Evolutionary conservation across 768 basidiomycete genomes (phyloP), one percentile per base, ranked within the genome.

Genomic region (Podaxis sp.): DNA sequence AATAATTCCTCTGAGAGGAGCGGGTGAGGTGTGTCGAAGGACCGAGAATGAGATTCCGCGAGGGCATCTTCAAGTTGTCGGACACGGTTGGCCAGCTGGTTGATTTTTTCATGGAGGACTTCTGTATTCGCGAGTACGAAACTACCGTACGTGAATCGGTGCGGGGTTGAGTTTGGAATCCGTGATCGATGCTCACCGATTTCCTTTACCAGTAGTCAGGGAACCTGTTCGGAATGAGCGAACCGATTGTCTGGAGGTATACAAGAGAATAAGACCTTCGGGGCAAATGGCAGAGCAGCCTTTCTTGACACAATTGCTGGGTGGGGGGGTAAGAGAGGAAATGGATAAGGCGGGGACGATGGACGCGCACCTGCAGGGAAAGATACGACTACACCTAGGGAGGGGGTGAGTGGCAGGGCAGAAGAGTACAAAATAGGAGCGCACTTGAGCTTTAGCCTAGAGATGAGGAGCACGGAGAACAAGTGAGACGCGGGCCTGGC

Each of bases 41-140:
- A 75, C 42, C 73, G 63, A 3, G 78, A 63, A 67, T 89, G 83
- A 4, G 83, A 77, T 50, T 81, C 74, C 2, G 77, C 71, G 10
- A 90, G 79, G 13, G 85, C 86, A 69, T 88, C 86, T 69, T 90
- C 88, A n/a, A 90, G 77, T 53, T 84, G 77, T 54, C 86, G 80
- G 42, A 89, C 84, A 48, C 88, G 83, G 61, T 71, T 84, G 14
- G 85, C 77, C 13, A 90, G 76, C 23, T 77, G 65, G 47, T 78
- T 79, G 50, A 89, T 89, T 71, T 87, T 89, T 61, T 87, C 86
- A 63, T 89, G 88, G 9, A 88, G 79, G 7, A 74, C 79, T 70
- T 88, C 86, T 36, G 87, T 88, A 65, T 88, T 88, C 18, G 87
- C 87, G 10, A 89, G 78, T 35, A 89, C 87, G 63, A 88, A 88